Conservation (phyloP, 2,329 filamentous ascomycete species). For the Xylariaceae sp. region DNA sequence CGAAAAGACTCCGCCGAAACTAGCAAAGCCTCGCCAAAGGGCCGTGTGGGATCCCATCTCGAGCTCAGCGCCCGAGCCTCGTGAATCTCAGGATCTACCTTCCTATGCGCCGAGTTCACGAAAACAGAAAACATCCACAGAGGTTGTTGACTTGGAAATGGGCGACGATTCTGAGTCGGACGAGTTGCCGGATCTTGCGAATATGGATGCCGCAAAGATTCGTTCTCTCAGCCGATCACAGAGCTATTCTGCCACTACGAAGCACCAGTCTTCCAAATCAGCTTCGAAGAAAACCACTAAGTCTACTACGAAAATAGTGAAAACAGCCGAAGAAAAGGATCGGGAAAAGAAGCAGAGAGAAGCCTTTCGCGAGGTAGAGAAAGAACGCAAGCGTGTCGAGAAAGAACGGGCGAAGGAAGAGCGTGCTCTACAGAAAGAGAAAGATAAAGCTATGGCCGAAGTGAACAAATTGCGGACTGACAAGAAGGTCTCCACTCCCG, state of each 20-base stretch:
- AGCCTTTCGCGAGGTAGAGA: conserved; percentile 51
- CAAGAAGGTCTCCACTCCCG: conserved; percentile 68
- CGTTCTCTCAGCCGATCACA: conserved; percentile 14
- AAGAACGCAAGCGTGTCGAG: conserved; percentile 54
- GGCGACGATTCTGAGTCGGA: conserved; percentile 35
- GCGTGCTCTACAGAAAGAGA: conserved; percentile 61
- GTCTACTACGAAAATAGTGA: conserved; percentile 14
- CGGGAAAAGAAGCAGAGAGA: conserved; percentile 45
- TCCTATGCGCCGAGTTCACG: conserved; percentile 13
- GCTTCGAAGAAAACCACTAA: conserved; percentile 5
- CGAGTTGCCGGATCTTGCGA: conserved; percentile 47
- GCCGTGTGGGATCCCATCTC: conserved; percentile 51
- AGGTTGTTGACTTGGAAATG: conserved; percentile 39
- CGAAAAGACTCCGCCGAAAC: conserved; percentile 12
- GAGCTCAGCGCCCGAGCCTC: conserved; percentile 48
- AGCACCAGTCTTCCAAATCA: conserved; percentile 17
- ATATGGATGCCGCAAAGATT: conserved; percentile 37
- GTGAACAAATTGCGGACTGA: conserved; percentile 72
- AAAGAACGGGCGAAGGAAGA: conserved; percentile 60
- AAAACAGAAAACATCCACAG: conserved; percentile 19
- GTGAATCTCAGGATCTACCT: conserved; percentile 16
- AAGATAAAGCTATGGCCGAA: conserved; percentile 64
- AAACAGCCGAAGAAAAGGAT: conserved; percentile 36
- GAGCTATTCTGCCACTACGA: conserved; percentile 18
- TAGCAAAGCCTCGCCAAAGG: conserved; percentile 21